Percentiles rank a stretch among this genome's conserved stretches.
phyloP scores from a whole-genome alignment of 257 asterid species.

The Ajuga chamaepitys region DNA sequence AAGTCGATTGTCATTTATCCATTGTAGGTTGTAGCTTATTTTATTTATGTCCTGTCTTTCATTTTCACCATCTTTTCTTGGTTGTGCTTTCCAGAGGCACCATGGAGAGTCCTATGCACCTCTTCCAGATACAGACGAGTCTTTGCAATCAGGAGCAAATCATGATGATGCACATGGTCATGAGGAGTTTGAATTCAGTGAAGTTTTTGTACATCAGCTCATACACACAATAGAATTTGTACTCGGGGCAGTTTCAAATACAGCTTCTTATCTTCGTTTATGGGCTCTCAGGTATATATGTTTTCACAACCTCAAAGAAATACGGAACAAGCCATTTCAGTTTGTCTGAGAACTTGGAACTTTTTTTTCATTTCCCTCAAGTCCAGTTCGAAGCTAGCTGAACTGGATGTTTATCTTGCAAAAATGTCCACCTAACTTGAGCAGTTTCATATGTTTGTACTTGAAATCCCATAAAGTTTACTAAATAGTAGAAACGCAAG shows the following conservation, averaged over 20 bases:
- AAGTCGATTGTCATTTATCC: constrained; percentile 4
- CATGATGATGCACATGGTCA: constrained; percentile 78
- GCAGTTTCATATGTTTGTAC: neutral
- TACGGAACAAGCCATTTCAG: neutral
- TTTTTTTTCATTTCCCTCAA: neutral
- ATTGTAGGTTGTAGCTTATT: neutral
- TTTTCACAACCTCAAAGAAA: constrained; percentile 9
- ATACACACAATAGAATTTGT: constrained; percentile 98
- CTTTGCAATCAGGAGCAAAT: constrained; percentile 61
- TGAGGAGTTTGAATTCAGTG: constrained; percentile 95
- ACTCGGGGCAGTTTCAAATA: constrained; percentile 98
- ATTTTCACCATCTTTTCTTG: neutral
- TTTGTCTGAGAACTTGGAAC: neutral
- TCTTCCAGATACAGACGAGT: constrained; percentile 68
- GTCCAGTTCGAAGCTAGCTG: neutral
- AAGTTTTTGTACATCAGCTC: constrained; percentile 91
- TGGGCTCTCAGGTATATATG: constrained; percentile 94
- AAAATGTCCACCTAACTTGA: neutral
- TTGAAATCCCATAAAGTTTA: neutral
- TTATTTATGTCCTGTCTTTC: neutral
- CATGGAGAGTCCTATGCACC: constrained; percentile 75
- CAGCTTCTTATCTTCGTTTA: constrained; percentile 98
- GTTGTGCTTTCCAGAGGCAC: constrained; percentile 61
- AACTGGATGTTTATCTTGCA: constrained; percentile 1
- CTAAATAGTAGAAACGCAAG: neutral